phyloP scores from a whole-genome alignment of 1,284 basidiomycete species.

The Ustilago sp. region DNA sequence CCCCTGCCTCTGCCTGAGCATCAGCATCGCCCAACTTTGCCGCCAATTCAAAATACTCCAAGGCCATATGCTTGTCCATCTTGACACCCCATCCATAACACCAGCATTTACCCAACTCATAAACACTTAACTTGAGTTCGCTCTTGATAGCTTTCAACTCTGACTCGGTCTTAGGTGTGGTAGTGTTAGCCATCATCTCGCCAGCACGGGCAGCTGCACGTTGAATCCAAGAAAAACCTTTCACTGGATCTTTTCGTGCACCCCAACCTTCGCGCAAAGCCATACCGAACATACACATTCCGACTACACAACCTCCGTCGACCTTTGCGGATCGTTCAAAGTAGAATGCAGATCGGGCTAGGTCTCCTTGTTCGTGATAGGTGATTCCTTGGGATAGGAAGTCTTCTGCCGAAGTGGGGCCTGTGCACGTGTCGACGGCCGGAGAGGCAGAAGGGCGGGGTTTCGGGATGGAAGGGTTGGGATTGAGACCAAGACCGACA shows the following conservation, averaged over 20 bases:
- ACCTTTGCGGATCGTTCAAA: slow-evolving; percentile 84
- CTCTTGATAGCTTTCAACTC: slow-evolving; percentile 72
- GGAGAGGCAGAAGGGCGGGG: slow-evolving; percentile 24
- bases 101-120: slow-evolving; percentile 91
- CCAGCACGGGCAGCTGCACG: slow-evolving; percentile 84
- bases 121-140: slow-evolving; percentile 87
- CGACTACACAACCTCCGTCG: slow-evolving; percentile 83
- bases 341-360: slow-evolving; percentile 79
- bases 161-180: slow-evolving; percentile 69
- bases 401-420: slow-evolving; percentile 55
- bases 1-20: slow-evolving; percentile 82
- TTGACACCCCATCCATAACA: slow-evolving; percentile 88
- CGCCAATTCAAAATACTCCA: slow-evolving; percentile 81
- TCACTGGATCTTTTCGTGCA: slow-evolving; percentile 75
- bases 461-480: slow-evolving; percentile 1
- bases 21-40: slow-evolving; percentile 86
- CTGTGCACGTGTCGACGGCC: slow-evolving; percentile 50
- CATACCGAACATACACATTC: slow-evolving; percentile 92
- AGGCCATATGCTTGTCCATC: slow-evolving; percentile 79
- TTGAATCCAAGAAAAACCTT: slow-evolving; percentile 84
- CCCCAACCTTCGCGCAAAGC: slow-evolving; percentile 91
- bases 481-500: slow-evolving; percentile 1
- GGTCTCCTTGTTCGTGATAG: slow-evolving; percentile 82
- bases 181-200: slow-evolving; percentile 77
- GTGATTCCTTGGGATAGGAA: slow-evolving; percentile 75